Conservation (phyloP, 1,284 basidiomycete genomes). For the Mycena sp. region DNA sequence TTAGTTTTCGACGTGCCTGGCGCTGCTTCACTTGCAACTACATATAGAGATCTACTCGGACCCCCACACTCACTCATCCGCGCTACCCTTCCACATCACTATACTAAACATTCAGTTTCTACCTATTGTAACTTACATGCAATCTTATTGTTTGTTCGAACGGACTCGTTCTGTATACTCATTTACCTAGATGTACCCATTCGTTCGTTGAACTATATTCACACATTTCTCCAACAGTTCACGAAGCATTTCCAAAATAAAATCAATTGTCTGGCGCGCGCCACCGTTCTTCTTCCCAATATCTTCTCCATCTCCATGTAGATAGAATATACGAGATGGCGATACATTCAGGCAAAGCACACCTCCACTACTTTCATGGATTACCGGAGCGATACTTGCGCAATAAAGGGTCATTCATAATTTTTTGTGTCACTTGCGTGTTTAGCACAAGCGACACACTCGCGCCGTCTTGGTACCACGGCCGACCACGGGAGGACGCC, state of each 20-base stretch:
- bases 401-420: slow-evolving; percentile 41
- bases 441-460: slow-evolving; percentile 39
- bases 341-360: no score
- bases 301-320: no score
- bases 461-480: slow-evolving; percentile 41
- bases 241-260: no score
- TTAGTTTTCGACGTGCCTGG: neutral
- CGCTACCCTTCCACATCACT: neutral
- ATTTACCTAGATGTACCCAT: neutral
- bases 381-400: slow-evolving; percentile 37
- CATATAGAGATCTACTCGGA: no score
- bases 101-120: neutral
- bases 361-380: no score
- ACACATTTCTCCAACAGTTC: no score
- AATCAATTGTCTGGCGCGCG: no score
- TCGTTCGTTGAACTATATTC: neutral
- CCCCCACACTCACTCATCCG: neutral
- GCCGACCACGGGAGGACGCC: slow-evolving; percentile 6
- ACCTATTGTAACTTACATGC: neutral
- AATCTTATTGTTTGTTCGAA: no score
- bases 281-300: no score
- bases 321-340: no score
- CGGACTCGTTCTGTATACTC: neutral
- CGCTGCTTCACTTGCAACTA: no score
- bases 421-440: slow-evolving; percentile 37